phyloP scores from a whole-genome alignment of 2,329 filamentous ascomycete species.

The Didymella exigua region DNA sequence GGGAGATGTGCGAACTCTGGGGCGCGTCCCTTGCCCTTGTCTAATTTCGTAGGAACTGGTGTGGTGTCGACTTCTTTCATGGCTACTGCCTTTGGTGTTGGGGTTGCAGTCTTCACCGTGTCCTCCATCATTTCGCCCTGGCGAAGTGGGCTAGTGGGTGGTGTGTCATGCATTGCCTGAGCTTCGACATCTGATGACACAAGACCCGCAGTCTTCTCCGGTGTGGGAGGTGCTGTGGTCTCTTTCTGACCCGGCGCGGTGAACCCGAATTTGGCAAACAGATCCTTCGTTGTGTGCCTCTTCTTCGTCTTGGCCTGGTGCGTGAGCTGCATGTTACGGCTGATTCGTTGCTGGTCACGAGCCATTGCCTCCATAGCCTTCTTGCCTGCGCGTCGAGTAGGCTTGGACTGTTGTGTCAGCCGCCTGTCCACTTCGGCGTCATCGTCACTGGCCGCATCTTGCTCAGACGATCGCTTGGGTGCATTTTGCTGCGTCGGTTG shows the following conservation, averaged over 20 bases:
- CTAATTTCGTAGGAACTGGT: conserved; percentile 39
- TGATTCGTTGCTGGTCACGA: conserved; percentile 89
- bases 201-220: conserved; percentile 50
- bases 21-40: conserved; percentile 68
- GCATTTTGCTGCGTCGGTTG: conserved; percentile 48
- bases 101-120: background rate
- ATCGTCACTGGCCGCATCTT: conserved; percentile 59
- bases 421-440: conserved; percentile 59
- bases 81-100: conserved; percentile 5
- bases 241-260: conserved; percentile 47
- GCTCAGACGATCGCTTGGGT: conserved; percentile 29
- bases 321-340: conserved; percentile 85
- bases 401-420: conserved; percentile 71
- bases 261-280: conserved; percentile 86
- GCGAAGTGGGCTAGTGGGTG: conserved; percentile 53
- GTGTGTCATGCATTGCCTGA: conserved; percentile 45
- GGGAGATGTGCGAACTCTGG: conserved; percentile 46
- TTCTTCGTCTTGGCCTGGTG: conserved; percentile 88
- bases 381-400: conserved; percentile 86
- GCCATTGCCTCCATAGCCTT: conserved; percentile 95
- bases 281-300: conserved; percentile 80
- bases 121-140: conserved; percentile 21
- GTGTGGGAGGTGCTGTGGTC: conserved; percentile 25
- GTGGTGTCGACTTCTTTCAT: conserved; percentile 6
- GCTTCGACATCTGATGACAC: conserved; percentile 68